Conservation (phyloP, 176 grass and related monocot genomes). For the Oropetium thomaeum region DNA sequence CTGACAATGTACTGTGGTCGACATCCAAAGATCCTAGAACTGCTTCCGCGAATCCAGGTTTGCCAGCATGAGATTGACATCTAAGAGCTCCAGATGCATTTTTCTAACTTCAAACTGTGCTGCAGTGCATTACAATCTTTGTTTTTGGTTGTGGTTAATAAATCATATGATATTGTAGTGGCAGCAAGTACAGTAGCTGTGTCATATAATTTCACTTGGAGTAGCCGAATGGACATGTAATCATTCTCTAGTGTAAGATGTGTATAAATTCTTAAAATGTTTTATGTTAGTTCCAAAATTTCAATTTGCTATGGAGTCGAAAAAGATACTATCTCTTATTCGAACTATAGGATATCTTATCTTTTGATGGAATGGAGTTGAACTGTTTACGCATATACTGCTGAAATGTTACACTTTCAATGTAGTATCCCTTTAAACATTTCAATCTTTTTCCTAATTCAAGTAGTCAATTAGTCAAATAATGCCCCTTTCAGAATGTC, state of each 20-base stretch:
- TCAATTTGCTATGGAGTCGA: neutral
- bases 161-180: neutral
- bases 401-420: slow-evolving; percentile 20
- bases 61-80: slow-evolving; percentile 10
- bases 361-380: slow-evolving; percentile 1
- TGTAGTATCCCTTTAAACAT: neutral
- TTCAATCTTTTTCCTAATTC: neutral
- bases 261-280: slow-evolving; percentile 1
- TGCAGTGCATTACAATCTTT: slow-evolving; percentile 11
- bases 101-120: neutral
- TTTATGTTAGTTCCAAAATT: slow-evolving; percentile 22
- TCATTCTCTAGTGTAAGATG: neutral
- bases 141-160: neutral
- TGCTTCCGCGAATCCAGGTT: slow-evolving; percentile 96
- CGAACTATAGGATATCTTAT: neutral
- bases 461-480: neutral
- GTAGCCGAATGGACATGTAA: neutral
- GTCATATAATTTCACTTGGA: slow-evolving; percentile 15
- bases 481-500: neutral
- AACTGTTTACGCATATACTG: slow-evolving; percentile 9
- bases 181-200: neutral
- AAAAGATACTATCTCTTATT: neutral
- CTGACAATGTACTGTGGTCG: slow-evolving; percentile 88
- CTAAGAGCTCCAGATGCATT: neutral
- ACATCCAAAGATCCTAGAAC: slow-evolving; percentile 84